Evolutionary conservation across 2,329 filamentous ascomycete species (phyloP).

Genomic region (Paecilomyces formosus): DNA sequence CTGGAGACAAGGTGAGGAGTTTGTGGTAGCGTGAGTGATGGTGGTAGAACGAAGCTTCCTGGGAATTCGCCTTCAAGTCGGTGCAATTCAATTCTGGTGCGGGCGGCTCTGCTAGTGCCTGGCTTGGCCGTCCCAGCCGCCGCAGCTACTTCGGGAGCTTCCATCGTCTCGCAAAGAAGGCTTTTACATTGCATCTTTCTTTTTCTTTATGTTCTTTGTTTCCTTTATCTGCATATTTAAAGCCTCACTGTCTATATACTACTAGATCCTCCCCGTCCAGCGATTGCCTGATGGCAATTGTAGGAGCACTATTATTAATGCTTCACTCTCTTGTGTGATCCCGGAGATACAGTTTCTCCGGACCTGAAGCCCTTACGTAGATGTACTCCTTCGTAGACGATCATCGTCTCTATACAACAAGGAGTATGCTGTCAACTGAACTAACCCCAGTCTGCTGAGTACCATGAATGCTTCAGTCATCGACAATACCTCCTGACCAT

Average conservation of each 20-base stretch:
- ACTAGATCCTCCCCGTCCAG: not conserved
- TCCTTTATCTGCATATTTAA: not conserved
- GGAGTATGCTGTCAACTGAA: not conserved
- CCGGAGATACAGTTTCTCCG: not conserved
- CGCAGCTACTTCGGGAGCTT: not conserved
- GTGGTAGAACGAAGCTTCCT: conserved; percentile 1
- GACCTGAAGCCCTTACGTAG: not conserved
- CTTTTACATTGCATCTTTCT: not conserved
- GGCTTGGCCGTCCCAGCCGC: conserved; percentile 6
- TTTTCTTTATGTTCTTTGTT: not conserved
- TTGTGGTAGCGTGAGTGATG: not conserved
- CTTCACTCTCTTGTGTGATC: not conserved
- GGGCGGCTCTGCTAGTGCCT: conserved; percentile 9
- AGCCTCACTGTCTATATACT: not conserved
- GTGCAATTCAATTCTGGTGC: not conserved
- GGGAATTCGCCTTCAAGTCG: conserved; percentile 2
- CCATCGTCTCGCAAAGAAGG: not conserved
- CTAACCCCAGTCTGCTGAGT: too few relatives aligned
- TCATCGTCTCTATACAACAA: not conserved
- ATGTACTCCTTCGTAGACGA: not conserved
- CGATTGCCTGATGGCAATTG: not conserved
- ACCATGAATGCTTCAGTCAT: not conserved
- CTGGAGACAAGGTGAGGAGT: not conserved
- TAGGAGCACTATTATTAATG: not conserved
- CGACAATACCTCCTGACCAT: not conserved